These are phyloP conservation scores for Neurospora africana DNA, from an alignment of 495 filamentous ascomycete species.

Conservation along the genomic window DNA sequence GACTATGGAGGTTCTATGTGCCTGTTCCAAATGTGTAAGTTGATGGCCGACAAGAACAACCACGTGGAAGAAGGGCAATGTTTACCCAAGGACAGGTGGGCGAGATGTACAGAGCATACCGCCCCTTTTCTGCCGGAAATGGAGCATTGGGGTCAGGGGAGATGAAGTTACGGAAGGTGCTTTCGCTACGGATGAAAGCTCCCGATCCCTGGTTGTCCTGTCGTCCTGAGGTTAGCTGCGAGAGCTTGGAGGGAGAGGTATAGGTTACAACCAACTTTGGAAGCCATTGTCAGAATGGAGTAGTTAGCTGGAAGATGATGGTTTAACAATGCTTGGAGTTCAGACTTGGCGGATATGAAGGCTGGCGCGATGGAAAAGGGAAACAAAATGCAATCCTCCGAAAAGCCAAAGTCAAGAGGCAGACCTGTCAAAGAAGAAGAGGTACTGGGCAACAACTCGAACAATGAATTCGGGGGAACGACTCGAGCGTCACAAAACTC, in stretches of 20 bases:
- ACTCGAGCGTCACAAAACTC: too few species aligned
- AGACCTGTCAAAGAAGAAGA: not conserved
- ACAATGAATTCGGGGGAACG: too few species aligned
- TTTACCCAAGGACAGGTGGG: conserved; percentile 55
- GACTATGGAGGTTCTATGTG: conserved; percentile 56
- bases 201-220: not conserved
- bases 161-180: conserved; percentile 39
- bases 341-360: not conserved
- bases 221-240: not conserved
- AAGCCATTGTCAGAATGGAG: not conserved
- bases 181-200: conserved; percentile 36
- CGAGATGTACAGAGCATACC: conserved; percentile 61
- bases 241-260: not conserved
- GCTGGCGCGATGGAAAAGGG: not conserved
- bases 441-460: too few species aligned
- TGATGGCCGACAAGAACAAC: not conserved
- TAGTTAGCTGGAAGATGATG: not conserved
- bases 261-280: not conserved
- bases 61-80: not conserved
- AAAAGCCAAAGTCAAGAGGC: not conserved
- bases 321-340: not conserved
- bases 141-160: conserved; percentile 36
- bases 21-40: conserved; percentile 16
- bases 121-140: conserved; percentile 55
- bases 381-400: not conserved